Base-by-base conservation (phyloP, 2,329 filamentous ascomycete species). In the Xylaria arbuscula region DNA sequence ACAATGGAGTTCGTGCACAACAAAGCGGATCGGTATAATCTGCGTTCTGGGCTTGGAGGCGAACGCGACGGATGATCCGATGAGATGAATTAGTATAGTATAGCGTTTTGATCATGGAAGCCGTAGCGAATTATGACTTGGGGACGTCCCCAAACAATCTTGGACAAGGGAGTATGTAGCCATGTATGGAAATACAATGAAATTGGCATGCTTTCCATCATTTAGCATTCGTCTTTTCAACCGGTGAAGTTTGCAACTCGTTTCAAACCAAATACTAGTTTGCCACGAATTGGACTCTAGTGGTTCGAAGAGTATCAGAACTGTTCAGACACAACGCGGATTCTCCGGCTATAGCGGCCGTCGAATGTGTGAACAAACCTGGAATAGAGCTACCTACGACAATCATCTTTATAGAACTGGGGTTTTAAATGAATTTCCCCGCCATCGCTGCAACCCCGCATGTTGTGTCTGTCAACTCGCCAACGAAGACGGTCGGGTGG, bases 1-100 rank as follows among this genome's bases (percentile, higher is more conserved):
- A 67, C 67, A 67, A 62, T 63, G 69, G 69, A 63, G 62, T 64
- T 65, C 57, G 15, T 53, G 48, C 47, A 19, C 54, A 50, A 50
- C 63, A 62, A 57, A 58, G 17, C 48, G 62, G 50, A 34, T 32
- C 42, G 58, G 60, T 57, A 51, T 66, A 47, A 40, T 56, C 48
- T 66, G 68, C 65, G 55, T 61, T 67, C 58, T 36, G 34, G 56
- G 54, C 54, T 40, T 40, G 19, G 59, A 47, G 51, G 50, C n/a
- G n/a, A 58, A 48, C 55, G 47, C 36, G 32, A 69, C 48, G 7
- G 60, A 56, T 2, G 34, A 47, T 47, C 54, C 22, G 38, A 62
- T 36, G 51, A 50, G 32, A 34, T 58, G 42, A n/a, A 48, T 58
- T 56, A 47, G 58, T 40, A 48, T 56, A 47, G 58, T 40, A 48